Base-by-base conservation (phyloP, 2,329 filamentous ascomycete species). In the Xylariales sp. region DNA sequence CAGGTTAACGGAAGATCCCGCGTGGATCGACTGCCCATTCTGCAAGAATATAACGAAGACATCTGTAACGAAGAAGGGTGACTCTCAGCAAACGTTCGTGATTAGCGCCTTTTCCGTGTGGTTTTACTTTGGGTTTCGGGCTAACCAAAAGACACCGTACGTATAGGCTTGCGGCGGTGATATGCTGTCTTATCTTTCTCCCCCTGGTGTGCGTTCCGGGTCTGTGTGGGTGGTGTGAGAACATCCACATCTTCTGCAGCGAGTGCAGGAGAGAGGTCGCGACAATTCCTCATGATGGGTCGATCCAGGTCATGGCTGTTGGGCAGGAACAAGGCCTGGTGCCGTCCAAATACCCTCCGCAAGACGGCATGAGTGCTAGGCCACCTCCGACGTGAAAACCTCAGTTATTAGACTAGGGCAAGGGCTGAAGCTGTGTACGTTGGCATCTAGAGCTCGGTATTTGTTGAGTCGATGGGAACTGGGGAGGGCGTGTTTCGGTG, bases 11-110 rank as follows among this genome's bases (percentile, higher is more conserved):
- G 23, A 39, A 9, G 1, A 59, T 0, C 49, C 63, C n/a, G 18
- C 50, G 1, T 69, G 58, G 65, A 69, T 72, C 34, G 65, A 72
- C 48, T 72, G 70, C 4, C 70, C 70, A 10, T 45, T 53, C 53
- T 72, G 70, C 41, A 63, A 65, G 28, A 54, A 30, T 32, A 39
- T 49, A 34, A 49, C 68, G 8, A 58, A 23, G 52, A 70, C 68
- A 10, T 59, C 34, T 9, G 50, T 45, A 10, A 52, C 23, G 0
- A 64, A 52, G 9, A 61, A 67, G 50, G 68, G 64, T 1, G 46
- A 46, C 52, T 28, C 32, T 12, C 62, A 63, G 57, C 68, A 72
- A 64, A 55, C 50, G 70, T 70, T 50, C 12, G 68, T 62, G 14
- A 48, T 9, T 9, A 61, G n/a, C 48, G 18, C 8, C n/a, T 45